phyloP scores from a whole-genome alignment of 2,329 filamentous ascomycete genomes.

The Diaporthe australafricana region DNA sequence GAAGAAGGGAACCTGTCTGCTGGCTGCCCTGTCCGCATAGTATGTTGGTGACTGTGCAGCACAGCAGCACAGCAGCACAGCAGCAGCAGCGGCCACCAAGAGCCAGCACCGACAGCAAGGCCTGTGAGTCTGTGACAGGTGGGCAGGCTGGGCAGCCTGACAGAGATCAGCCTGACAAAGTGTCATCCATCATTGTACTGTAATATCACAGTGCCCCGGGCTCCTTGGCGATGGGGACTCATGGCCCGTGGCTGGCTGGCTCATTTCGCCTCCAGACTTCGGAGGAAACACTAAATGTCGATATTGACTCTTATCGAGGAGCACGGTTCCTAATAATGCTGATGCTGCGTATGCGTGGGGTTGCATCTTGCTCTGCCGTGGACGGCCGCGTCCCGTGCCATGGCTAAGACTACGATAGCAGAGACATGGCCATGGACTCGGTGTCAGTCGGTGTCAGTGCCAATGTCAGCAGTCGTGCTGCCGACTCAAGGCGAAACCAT shows the following conservation, averaged over 20 bases:
- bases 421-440: not conserved
- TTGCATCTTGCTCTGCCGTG: constrained; percentile 17
- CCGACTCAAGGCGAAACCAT: constrained; percentile 30
- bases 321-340: constrained; percentile 23
- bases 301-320: constrained; percentile 21
- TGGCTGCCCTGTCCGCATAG: constrained; percentile 4
- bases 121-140: constrained; percentile 4
- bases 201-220: constrained; percentile 10
- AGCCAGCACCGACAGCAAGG: not conserved
- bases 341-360: constrained; percentile 16
- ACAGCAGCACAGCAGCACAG: not conserved
- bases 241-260: constrained; percentile 25
- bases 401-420: not conserved
- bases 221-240: constrained; percentile 26
- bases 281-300: constrained; percentile 30
- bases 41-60: constrained; percentile 15
- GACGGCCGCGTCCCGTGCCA: not conserved
- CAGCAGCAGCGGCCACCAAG: constrained; percentile 1
- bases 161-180: not conserved
- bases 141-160: not conserved
- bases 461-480: constrained; percentile 17
- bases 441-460: constrained; percentile 20
- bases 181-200: not conserved
- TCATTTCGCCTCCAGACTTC: constrained; percentile 33
- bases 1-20: constrained; percentile 15